Percentiles rank a stretch among this genome's conserved stretches.
These are phyloP conservation scores for Fusarium devonianum DNA, from an alignment of 2,329 filamentous ascomycete genomes.

Conservation along the genomic window DNA sequence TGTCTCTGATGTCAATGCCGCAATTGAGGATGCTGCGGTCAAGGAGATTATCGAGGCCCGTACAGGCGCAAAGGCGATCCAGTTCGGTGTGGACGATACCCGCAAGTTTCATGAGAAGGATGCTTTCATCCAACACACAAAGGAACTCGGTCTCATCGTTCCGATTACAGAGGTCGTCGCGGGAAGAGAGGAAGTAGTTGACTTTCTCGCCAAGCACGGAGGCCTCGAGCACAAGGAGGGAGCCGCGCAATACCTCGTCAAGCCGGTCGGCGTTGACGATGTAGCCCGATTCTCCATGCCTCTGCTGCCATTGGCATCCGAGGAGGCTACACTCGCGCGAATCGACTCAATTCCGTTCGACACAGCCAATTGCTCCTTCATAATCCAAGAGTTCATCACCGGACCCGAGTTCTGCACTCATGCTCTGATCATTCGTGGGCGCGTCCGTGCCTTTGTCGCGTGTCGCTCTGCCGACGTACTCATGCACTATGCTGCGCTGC, in stretches of 20 bases:
- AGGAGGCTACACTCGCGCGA: constrained; percentile 62
- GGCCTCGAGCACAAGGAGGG: constrained; percentile 36
- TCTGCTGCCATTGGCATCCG: constrained; percentile 63
- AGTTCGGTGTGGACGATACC: constrained; percentile 66
- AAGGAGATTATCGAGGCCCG: constrained; percentile 66
- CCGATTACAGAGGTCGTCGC: constrained; percentile 62
- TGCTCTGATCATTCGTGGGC: constrained; percentile 69
- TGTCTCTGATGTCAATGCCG: constrained; percentile 72
- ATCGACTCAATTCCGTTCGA: constrained; percentile 55
- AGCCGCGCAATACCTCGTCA: constrained; percentile 66
- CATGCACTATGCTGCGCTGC: constrained; percentile 71
- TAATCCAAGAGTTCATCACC: constrained; percentile 70
- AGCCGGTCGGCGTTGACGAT: constrained; percentile 70
- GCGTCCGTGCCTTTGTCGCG: constrained; percentile 70
- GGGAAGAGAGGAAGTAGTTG: constrained; percentile 59
- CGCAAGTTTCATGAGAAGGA: constrained; percentile 69
- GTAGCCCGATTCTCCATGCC: constrained; percentile 67
- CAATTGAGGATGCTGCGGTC: constrained; percentile 70
- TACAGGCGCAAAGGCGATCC: constrained; percentile 67
- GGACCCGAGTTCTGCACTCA: constrained; percentile 75
- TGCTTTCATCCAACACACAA: constrained; percentile 67
- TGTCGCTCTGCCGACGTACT: constrained; percentile 68
- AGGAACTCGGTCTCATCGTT: constrained; percentile 59
- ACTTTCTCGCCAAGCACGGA: constrained; percentile 53
- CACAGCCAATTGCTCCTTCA: constrained; percentile 49